phyloP scores from a whole-genome alignment of 306 rosid genomes.

The Corylus heterophylla region DNA sequence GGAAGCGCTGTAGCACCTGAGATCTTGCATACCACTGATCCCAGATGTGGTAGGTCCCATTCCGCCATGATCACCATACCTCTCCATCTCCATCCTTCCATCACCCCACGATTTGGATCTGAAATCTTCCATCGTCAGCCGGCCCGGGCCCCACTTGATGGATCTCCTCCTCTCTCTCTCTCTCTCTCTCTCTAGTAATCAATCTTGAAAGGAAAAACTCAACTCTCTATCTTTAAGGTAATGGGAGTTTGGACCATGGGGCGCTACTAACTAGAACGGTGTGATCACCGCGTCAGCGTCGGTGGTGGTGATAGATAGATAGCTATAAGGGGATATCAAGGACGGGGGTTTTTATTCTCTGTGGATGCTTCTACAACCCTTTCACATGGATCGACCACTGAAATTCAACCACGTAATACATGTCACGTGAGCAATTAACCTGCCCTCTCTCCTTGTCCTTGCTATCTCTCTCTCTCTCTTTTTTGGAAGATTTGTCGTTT shows the following conservation, averaged over 20 bases:
- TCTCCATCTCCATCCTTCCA: conserved; percentile 68
- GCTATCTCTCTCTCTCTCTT: too few species aligned
- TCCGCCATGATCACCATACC: conserved; percentile 39
- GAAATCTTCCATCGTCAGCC: conserved; percentile 47
- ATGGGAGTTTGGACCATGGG: not conserved
- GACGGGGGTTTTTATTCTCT: not conserved
- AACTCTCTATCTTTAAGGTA: not conserved
- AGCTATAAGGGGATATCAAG: not conserved
- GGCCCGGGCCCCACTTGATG: too few species aligned
- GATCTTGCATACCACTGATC: conserved; percentile 64
- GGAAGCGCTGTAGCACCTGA: conserved; percentile 80
- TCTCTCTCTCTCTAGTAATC: not conserved
- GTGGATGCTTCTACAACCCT: too few species aligned
- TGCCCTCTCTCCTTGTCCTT: too few species aligned
- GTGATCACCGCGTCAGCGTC: conserved; percentile 14
- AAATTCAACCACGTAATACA: not conserved
- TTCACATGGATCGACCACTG: not conserved
- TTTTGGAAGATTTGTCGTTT: too few species aligned
- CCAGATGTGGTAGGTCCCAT: conserved; percentile 18
- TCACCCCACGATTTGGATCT: conserved; percentile 77
- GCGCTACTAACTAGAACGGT: conserved; percentile 39
- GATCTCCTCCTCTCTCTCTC: not conserved
- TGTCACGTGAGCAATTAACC: not conserved
- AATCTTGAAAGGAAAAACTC: not conserved
- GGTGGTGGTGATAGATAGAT: not conserved